Evolutionary conservation across 371 early-diverging fungal species (phyloP), one percentile per base, ranked within the genome.

Genomic region (Sporodiniella umbellata): DNA sequence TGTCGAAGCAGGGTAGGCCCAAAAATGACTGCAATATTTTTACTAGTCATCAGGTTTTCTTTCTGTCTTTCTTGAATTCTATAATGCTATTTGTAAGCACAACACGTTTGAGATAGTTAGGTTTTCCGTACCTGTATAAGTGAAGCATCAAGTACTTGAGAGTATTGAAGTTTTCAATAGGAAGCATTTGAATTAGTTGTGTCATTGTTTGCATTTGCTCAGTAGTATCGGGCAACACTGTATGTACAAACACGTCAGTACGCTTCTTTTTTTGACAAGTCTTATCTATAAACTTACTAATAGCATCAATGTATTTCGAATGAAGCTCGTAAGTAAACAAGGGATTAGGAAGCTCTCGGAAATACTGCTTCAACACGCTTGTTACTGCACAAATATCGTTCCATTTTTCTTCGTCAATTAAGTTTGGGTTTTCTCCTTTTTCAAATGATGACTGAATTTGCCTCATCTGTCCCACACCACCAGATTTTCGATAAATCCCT

Each of bases 401-500:
- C 61, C 79, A 83, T 47, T 72, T 58, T 10, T 70, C 64, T 5
- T 69, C 55, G 44, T 83, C 79, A 33, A 57, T 63, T 14, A 88
- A 42, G 46, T 81, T 54, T n/a, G 59, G 62, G 4, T 58, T 49
- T 14, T 75, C 70, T 2, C 75, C 76, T 15, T 67, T 52, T 39
- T 83, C 79, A 39, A 81, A 70, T 2, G 72, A 59, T 11, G 65
- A 62, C 28, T 80, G 84, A 23, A 90, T 79, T 25, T 71, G 70
- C 30, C 83, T 70, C 62, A 91, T 85, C 43, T 93, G 92, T 24
- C 81, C 83, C 4, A 85, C 76, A 42, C 89, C 88, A 3, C 94
- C 96, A 0, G 92, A 90, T 56, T 92, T 91, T 45, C 96, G 87
- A 60, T 95, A 95, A 18, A 95, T 89, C 22, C 96, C 96, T 70